These are phyloP conservation scores for Peterozyma xylosa DNA, from an alignment of 805 yeast genomes.

Conservation along the genomic window DNA sequence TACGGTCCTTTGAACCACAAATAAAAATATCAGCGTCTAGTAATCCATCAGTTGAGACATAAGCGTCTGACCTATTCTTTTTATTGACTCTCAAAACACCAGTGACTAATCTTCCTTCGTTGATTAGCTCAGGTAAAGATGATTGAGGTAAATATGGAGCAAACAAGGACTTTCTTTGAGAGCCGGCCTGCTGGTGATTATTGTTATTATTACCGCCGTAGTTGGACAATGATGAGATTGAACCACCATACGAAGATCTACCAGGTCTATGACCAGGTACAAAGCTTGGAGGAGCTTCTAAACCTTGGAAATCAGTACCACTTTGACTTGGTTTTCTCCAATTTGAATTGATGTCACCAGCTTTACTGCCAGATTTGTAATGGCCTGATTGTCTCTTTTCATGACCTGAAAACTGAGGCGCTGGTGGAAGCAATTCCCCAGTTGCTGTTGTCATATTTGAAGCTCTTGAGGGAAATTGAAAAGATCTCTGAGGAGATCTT, in stretches of 20 bases:
- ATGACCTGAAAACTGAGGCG: constrained; percentile 39
- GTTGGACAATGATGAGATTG: constrained; percentile 43
- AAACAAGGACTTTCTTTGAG: constrained; percentile 68
- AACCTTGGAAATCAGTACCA: constrained; percentile 10
- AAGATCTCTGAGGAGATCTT: constrained; percentile 38
- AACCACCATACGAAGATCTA: constrained; percentile 64
- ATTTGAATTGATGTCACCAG: constrained; percentile 43
- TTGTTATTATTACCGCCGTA: constrained; percentile 19
- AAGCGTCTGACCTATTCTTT: constrained; percentile 95
- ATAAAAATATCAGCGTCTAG: constrained; percentile 95
- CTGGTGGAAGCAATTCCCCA: constrained; percentile 38
- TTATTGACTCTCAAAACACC: constrained; percentile 92
- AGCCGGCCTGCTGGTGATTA: constrained; percentile 11
- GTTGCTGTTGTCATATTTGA: constrained; percentile 9
- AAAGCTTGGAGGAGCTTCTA: constrained; percentile 24
- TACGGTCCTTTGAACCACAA: constrained; percentile 97
- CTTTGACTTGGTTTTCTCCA: constrained; percentile 56
- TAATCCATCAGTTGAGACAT: constrained; percentile 94
- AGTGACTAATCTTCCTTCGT: constrained; percentile 86
- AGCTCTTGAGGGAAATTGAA: constrained; percentile 58
- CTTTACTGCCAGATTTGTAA: constrained; percentile 29
- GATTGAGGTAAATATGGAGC: constrained; percentile 96
- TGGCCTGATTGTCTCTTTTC: constrained; percentile 35
- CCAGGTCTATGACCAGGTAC: constrained; percentile 70
- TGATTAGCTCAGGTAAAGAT: constrained; percentile 79